Evolutionary conservation across 352 stramenopile species (phyloP), one percentile per base, ranked within the genome.

Genomic region (Globisporangium cederbergense): DNA sequence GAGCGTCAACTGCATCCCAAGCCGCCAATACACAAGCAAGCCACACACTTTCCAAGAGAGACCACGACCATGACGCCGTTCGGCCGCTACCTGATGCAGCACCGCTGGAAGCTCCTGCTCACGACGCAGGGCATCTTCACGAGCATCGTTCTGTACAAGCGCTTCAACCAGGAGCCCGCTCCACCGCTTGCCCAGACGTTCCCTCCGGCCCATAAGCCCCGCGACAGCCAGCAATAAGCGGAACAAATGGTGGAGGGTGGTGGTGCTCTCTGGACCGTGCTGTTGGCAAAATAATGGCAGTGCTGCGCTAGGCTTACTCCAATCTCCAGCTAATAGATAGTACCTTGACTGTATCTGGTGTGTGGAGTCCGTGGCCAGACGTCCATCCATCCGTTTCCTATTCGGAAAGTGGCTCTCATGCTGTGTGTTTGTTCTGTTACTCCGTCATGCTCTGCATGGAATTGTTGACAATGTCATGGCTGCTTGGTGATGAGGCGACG

Each of bases 91-190:
- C 61, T 93, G 64, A 72, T 79, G 62, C 67, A 81, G 54, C 76
- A 90, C 51, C 79, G 83, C 60, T 93, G 82, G 81, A 89, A 90
- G 71, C 86, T 93, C 50, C 64, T 93, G 57, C 74, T 93, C 40
- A 88, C 78, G 60, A 77, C 81, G 46, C 83, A 93, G 65, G 75
- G 67, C 60, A 78, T 90, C 65, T 88, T 89, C 70, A 91, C 79
- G 65, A 78, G 70, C 56, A 75, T 71, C 34, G 71, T 93, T 16
- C 71, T 88, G 56, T 82, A 83, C 68, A 83, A 86, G 22, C 79
- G 83, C 49, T 90, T 84, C 58, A 67, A 67, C 9, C 58, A 69
- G 11, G 61, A 74, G 25, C 68, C 69, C 7, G 40, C 54, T 1
- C 51, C 53, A 1, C 62, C 71, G 42, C 65, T 76, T 28, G 54